phyloP scores from a whole-genome alignment of 495 filamentous ascomycete species.

The Hypoxylon cercidicola region DNA sequence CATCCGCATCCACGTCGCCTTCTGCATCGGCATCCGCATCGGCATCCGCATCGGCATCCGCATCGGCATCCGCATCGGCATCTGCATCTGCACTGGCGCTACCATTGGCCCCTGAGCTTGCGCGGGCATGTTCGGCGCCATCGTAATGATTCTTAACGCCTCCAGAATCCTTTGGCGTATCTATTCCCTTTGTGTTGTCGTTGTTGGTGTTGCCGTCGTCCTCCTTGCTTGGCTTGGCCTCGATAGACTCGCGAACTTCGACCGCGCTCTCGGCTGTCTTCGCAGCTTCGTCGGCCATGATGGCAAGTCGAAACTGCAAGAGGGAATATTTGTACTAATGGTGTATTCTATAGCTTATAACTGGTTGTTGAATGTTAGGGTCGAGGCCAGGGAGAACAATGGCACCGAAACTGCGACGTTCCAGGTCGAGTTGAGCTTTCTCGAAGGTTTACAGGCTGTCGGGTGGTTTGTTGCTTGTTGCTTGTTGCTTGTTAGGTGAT shows the following conservation, averaged over 20 bases:
- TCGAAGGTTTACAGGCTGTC: neutral
- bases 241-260: constrained; percentile 59
- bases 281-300: constrained; percentile 36
- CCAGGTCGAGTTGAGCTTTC: neutral
- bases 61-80: constrained; percentile 31
- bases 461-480: constrained; percentile 15
- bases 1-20: constrained; percentile 24
- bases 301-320: constrained; percentile 6
- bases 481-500: too few species aligned
- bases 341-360: constrained; percentile 7
- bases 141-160: neutral
- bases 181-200: neutral
- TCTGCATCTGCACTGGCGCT: neutral
- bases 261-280: constrained; percentile 45
- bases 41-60: constrained; percentile 34
- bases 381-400: constrained; percentile 20
- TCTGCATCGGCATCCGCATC: constrained; percentile 34
- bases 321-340: neutral
- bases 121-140: neutral
- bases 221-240: constrained; percentile 52
- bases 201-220: constrained; percentile 27
- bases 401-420: constrained; percentile 7
- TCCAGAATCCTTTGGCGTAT: neutral
- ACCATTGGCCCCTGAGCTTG: neutral
- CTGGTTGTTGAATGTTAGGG: neutral